These are phyloP conservation scores for Ammopiptanthus mongolicus DNA, from an alignment of 306 rosid species.

Conservation along the genomic window DNA sequence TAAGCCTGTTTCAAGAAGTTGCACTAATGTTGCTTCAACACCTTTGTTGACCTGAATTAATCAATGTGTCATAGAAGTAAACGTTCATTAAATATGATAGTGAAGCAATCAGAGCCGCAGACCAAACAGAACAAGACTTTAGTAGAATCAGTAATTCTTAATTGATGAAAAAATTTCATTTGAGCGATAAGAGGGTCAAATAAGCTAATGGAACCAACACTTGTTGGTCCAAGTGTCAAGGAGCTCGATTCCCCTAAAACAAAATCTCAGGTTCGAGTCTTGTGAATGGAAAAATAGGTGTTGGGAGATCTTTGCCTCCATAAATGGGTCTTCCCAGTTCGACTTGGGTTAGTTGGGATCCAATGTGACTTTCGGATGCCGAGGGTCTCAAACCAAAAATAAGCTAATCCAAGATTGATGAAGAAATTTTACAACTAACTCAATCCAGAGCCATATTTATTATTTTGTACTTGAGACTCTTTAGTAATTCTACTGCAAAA, in stretches of 20 bases:
- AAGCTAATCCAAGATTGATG: neutral
- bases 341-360: no score
- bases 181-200: slow-evolving; percentile 8
- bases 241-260: no score
- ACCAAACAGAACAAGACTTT: neutral
- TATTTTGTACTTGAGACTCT: slow-evolving; percentile 7
- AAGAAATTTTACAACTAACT: slow-evolving; percentile 13
- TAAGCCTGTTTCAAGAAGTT: slow-evolving; percentile 95
- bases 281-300: no score
- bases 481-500: neutral
- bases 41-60: slow-evolving; percentile 80
- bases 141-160: neutral
- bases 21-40: slow-evolving; percentile 84
- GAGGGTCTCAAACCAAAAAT: neutral
- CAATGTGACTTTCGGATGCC: no score
- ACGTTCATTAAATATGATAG: slow-evolving; percentile 16
- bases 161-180: slow-evolving; percentile 1
- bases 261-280: no score
- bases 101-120: neutral
- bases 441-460: slow-evolving; percentile 1
- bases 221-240: no score
- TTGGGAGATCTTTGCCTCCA: no score
- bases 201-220: neutral
- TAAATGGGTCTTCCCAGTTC: no score
- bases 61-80: slow-evolving; percentile 16